A percentile compares a stretch with the other conserved stretches of the same genome.
phyloP scores from a whole-genome alignment of 495 filamentous ascomycete species.

The Stereocaulon alpinum region DNA sequence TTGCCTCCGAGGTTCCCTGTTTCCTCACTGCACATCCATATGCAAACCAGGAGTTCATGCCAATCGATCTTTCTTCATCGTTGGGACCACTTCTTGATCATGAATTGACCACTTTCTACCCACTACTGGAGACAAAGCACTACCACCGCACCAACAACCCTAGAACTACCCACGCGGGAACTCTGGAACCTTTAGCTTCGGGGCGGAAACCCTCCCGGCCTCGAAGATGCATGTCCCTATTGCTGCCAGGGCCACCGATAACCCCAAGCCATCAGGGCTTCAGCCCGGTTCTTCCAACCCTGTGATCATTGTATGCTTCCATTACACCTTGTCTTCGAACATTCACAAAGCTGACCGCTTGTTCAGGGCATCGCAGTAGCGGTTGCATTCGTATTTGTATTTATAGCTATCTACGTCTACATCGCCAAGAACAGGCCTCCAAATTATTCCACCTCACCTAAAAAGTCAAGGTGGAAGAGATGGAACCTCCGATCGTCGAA shows the following conservation, averaged over 20 bases:
- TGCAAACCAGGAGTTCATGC: background rate
- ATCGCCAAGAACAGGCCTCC: slow-evolving; percentile 12
- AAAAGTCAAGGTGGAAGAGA: slow-evolving; percentile 9
- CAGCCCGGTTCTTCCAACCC: slow-evolving; percentile 12
- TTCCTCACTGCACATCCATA: background rate
- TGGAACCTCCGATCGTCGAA: slow-evolving; percentile 2
- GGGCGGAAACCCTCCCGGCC: slow-evolving; percentile 1
- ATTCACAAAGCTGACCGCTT: background rate
- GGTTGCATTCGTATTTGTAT: slow-evolving; percentile 12
- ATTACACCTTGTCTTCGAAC: background rate
- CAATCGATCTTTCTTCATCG: background rate
- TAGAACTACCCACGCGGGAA: background rate
- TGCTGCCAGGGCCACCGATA: slow-evolving; percentile 9
- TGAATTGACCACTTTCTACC: background rate
- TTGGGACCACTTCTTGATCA: background rate
- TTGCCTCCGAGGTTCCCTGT: background rate
- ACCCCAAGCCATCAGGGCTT: background rate
- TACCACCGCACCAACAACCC: background rate
- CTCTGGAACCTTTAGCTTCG: background rate
- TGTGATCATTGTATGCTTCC: slow-evolving; percentile 12
- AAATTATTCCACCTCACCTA: slow-evolving; percentile 13
- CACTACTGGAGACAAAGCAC: background rate
- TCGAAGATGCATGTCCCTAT: slow-evolving; percentile 9
- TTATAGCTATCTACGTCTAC: slow-evolving; percentile 17
- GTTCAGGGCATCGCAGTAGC: slow-evolving; percentile 13